Conservation (phyloP, 331 rosid species). For the Stylosanthes scabra region DNA sequence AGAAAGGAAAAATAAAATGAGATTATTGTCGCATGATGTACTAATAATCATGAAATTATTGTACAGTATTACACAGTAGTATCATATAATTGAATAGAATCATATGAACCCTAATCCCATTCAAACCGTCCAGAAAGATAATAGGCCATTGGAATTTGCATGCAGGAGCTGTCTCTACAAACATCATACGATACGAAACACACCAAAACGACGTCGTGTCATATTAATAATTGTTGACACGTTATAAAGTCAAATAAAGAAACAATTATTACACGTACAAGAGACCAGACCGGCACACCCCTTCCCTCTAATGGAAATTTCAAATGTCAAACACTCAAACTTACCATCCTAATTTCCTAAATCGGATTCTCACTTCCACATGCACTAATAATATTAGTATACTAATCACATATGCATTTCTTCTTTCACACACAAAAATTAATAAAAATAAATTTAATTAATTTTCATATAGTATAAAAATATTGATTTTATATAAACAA, state of each 20-base stretch:
- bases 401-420: background rate
- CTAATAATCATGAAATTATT: too few relatives aligned
- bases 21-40: background rate
- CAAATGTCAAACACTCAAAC: slow-evolving; percentile 43
- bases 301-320: background rate
- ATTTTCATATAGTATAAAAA: too few relatives aligned
- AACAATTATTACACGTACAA: background rate
- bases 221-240: background rate
- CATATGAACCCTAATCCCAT: background rate
- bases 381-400: background rate
- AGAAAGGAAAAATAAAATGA: background rate
- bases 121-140: background rate
- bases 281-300: background rate
- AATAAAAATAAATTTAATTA: too few relatives aligned
- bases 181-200: background rate
- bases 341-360: background rate
- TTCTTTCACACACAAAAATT: background rate
- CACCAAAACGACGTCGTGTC: slow-evolving; percentile 5
- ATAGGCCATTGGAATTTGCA: background rate
- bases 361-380: slow-evolving; percentile 43
- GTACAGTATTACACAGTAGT: too few relatives aligned
- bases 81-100: background rate
- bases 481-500: too few relatives aligned
- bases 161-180: background rate
- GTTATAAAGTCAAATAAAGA: background rate